phyloP scores from a whole-genome alignment of 495 filamentous ascomycete genomes.

The Penicillium bialowiezense region DNA sequence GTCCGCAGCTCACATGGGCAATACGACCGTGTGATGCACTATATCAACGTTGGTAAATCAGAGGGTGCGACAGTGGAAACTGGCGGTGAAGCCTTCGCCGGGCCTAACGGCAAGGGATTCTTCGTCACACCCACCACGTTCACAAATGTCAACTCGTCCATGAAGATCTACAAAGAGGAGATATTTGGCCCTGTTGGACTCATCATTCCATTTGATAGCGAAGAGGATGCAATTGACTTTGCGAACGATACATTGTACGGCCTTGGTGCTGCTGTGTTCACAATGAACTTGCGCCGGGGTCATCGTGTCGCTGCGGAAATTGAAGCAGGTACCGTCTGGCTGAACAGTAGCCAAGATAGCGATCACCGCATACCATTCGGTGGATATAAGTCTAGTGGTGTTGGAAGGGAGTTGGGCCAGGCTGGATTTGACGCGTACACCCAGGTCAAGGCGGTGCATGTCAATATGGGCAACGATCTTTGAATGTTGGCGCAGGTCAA shows the following conservation, averaged over 20 bases:
- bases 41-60: slow-evolving; percentile 53
- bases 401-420: slow-evolving; percentile 76
- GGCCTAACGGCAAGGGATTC: slow-evolving; percentile 40
- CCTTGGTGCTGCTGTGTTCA: slow-evolving; percentile 74
- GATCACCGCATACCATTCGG: slow-evolving; percentile 72
- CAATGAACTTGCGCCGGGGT: slow-evolving; percentile 63
- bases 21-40: slow-evolving; percentile 69
- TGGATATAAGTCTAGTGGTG: slow-evolving; percentile 82
- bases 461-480: too few relatives aligned
- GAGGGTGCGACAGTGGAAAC: slow-evolving; percentile 35
- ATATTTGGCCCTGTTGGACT: slow-evolving; percentile 83
- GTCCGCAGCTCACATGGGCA: slow-evolving; percentile 85
- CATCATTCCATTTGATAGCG: slow-evolving; percentile 69
- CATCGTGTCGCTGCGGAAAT: slow-evolving; percentile 74
- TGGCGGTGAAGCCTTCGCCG: neutral
- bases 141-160: slow-evolving; percentile 57
- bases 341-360: slow-evolving; percentile 70
- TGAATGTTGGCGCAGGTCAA: too few relatives aligned
- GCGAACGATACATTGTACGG: slow-evolving; percentile 84
- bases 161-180: slow-evolving; percentile 62
- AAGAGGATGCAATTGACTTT: slow-evolving; percentile 70
- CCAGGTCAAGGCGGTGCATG: slow-evolving; percentile 55
- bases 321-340: slow-evolving; percentile 87
- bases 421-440: slow-evolving; percentile 69
- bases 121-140: slow-evolving; percentile 68